These are phyloP conservation scores for Fremontodendron californicum DNA, from an alignment of 345 rosid species.

Conservation along the genomic window DNA sequence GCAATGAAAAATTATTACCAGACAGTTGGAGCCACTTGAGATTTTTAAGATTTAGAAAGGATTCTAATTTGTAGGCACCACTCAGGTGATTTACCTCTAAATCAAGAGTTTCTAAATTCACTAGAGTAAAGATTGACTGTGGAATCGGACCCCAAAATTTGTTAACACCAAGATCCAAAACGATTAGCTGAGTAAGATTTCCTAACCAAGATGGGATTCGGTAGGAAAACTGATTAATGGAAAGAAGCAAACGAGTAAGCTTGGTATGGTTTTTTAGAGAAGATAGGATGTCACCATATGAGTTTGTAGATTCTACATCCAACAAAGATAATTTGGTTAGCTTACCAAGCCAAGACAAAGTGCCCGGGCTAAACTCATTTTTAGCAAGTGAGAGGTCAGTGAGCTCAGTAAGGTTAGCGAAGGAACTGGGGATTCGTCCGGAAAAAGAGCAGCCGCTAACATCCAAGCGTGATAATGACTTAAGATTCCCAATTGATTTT, in stretches of 20 bases:
- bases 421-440: not conserved
- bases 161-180: rapidly evolving
- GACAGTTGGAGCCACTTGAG: not conserved
- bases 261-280: not conserved
- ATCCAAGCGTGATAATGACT: not conserved
- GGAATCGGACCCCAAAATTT: not conserved
- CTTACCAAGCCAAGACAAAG: not conserved
- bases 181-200: not conserved
- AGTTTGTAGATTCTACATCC: not conserved
- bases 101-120: not conserved
- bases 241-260: not conserved
- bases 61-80: not conserved
- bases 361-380: not conserved
- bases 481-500: not conserved
- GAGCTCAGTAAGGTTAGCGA: not conserved
- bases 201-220: not conserved
- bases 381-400: not conserved
- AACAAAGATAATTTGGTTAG: not conserved
- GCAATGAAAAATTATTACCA: not conserved
- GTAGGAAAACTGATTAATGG: not conserved
- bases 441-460: not conserved
- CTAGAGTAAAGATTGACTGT: not conserved
- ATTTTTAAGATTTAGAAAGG: not conserved
- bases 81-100: not conserved
- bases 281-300: not conserved